A percentile compares a stretch with the other conserved stretches of the same genome.
Evolutionary conservation across 1,284 basidiomycete genomes (phyloP).

Genomic region (Leccinum pallidistipes): DNA sequence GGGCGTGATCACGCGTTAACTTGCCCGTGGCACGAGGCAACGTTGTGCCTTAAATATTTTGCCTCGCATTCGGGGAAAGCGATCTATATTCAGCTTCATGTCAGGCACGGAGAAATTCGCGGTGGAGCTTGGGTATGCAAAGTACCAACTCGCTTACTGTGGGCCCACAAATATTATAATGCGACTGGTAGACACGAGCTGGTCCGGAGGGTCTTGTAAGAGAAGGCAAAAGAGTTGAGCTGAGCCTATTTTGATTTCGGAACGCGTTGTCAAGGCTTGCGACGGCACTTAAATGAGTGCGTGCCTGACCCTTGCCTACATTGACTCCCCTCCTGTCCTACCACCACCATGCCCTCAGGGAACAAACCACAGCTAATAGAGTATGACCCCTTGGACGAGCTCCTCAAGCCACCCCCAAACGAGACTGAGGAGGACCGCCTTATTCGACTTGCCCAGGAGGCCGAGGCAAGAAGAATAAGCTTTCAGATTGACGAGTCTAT

Average conservation of each 20-base stretch:
- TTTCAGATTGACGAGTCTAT: slow-evolving; percentile 66
- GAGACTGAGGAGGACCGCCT: slow-evolving; percentile 58
- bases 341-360: slow-evolving; percentile 24
- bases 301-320: slow-evolving; percentile 22
- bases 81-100: slow-evolving; percentile 1
- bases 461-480: slow-evolving; percentile 60
- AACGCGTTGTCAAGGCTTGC: background rate
- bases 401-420: slow-evolving; percentile 58
- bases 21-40: slow-evolving; percentile 10
- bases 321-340: slow-evolving; percentile 6
- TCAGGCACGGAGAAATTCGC: slow-evolving; percentile 15
- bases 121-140: slow-evolving; percentile 19
- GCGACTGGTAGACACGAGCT: background rate
- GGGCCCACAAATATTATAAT: background rate
- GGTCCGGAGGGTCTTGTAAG: background rate
- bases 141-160: slow-evolving; percentile 5
- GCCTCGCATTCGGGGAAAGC: slow-evolving; percentile 8
- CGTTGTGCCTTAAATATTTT: slow-evolving; percentile 16
- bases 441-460: slow-evolving; percentile 54
- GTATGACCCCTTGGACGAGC: slow-evolving; percentile 62
- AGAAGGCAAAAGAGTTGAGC: background rate
- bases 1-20: background rate
- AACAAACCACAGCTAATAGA: slow-evolving; percentile 14
- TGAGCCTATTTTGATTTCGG: background rate
- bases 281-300: slow-evolving; percentile 15